Evolutionary conservation across 495 filamentous ascomycete species (phyloP), one percentile per base, ranked within the genome.

Genomic region (Aspergillus sclerotiicarbonarius): DNA sequence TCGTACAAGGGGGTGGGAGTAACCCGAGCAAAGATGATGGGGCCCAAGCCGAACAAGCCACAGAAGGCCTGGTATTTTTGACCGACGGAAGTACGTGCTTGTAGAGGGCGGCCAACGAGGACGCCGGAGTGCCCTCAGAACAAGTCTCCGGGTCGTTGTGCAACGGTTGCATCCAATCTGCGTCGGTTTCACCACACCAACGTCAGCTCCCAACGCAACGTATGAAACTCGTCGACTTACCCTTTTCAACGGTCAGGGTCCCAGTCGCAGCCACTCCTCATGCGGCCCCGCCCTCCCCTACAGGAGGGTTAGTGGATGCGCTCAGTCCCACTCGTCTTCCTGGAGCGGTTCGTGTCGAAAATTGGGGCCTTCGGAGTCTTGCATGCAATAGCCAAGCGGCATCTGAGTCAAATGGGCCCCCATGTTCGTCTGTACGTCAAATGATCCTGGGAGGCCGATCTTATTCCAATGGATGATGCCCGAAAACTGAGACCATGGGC

Each of bases 111-210:
- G 31, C 54, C 60, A 60, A 66, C 63, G 48, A 52, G 51, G 46
- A 53, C 46, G 46, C 53, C 8, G 31, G 35, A 18, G 30, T 53
- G 54, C 57, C 43, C 41, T 60, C 37, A 55, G 19, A 19, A 49
- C 43, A 49, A 41, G 33, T 52, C 44, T 53, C 45, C 47, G 56
- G 49, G 56, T 56, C 53, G 25, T 56, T 44, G 52, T 60, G 56
- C 44, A 62, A 62, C 64, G 33, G 57, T 62, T 62, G 49, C 57
- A 60, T 62, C 60, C 56, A 64, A 59, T 64, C 59, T 46, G 58
- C 53, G 50, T 53, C 47, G 31, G 57, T 63, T 62, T 45, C 61
- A 67, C 56, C 31, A 51, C 60, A 69, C 54, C 53, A 57, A 46
- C 51, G 51, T 32, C 50, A 54, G 37, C 29, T 48, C 43, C 44